These are phyloP conservation scores for Candida sanyiensis DNA, from an alignment of 805 yeast species.

Conservation along the genomic window DNA sequence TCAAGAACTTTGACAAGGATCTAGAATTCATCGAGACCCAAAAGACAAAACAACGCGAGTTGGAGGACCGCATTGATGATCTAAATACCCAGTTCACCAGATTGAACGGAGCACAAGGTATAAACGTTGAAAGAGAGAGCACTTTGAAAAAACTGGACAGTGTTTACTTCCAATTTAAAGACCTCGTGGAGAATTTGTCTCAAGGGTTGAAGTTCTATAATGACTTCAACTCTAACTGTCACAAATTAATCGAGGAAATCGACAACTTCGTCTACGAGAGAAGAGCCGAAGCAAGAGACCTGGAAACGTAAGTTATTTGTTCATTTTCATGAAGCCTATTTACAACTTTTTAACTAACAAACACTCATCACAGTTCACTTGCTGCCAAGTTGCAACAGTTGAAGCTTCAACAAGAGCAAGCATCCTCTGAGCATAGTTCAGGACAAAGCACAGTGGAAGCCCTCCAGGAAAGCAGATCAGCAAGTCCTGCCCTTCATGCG, in stretches of 20 bases:
- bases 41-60: slow-evolving; percentile 30
- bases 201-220: slow-evolving; percentile 71
- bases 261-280: slow-evolving; percentile 47
- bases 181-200: slow-evolving; percentile 51
- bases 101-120: slow-evolving; percentile 14
- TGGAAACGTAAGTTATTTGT: slow-evolving; percentile 37
- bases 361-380: slow-evolving; percentile 14
- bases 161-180: slow-evolving; percentile 29
- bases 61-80: slow-evolving; percentile 35
- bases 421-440: slow-evolving; percentile 3
- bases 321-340: too few species aligned
- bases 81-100: slow-evolving; percentile 27
- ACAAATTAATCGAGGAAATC: slow-evolving; percentile 41
- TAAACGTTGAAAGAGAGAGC: slow-evolving; percentile 33
- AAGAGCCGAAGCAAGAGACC: slow-evolving; percentile 46
- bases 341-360: slow-evolving; percentile 6
- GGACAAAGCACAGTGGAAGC: neutral
- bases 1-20: slow-evolving; percentile 45
- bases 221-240: slow-evolving; percentile 46
- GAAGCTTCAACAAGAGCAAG: slow-evolving; percentile 7
- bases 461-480: slow-evolving; percentile 4
- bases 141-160: slow-evolving; percentile 44
- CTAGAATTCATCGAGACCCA: slow-evolving; percentile 40
- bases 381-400: slow-evolving; percentile 29
- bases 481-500: slow-evolving; percentile 19